Percentiles rank a stretch among this genome's conserved stretches.
Evolutionary conservation across 2,329 filamentous ascomycete genomes (phyloP).

Genomic region (Claviceps sorghi): DNA sequence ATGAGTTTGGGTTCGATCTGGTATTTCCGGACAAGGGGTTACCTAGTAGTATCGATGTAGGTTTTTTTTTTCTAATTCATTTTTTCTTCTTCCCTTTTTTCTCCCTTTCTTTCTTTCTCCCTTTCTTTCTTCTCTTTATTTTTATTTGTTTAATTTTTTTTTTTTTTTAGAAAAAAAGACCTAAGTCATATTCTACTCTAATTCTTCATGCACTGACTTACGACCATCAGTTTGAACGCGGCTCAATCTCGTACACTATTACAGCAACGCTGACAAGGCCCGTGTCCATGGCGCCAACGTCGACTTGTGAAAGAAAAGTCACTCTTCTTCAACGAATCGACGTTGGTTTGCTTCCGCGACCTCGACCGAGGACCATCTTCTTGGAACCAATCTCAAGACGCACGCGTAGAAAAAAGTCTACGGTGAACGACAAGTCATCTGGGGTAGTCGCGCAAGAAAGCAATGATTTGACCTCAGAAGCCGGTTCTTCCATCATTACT

Average conservation of each 20-base stretch:
- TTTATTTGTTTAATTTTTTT: too few species aligned
- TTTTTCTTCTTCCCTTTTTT: not conserved
- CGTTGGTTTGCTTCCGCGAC: slow-evolving; percentile 57
- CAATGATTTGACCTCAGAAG: slow-evolving; percentile 20
- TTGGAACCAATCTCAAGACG: slow-evolving; percentile 72
- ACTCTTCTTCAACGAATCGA: slow-evolving; percentile 72
- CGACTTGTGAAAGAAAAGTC: slow-evolving; percentile 68
- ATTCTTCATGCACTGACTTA: not conserved
- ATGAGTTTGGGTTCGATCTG: slow-evolving; percentile 66
- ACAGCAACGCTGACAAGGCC: slow-evolving; percentile 82
- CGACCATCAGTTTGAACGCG: slow-evolving; percentile 71
- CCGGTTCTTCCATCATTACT: slow-evolving; percentile 20
- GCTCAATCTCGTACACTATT: slow-evolving; percentile 81
- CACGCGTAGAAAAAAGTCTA: slow-evolving; percentile 45
- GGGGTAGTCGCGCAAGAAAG: slow-evolving; percentile 25
- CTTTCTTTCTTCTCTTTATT: too few species aligned
- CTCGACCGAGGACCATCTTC: slow-evolving; percentile 70
- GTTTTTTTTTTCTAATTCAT: slow-evolving; percentile 18
- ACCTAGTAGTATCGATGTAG: slow-evolving; percentile 89
- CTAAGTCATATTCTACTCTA: too few species aligned
- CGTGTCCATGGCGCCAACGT: slow-evolving; percentile 67
- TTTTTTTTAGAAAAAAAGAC: not conserved
- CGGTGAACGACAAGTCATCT: slow-evolving; percentile 28
- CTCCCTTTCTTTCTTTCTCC: too few species aligned
- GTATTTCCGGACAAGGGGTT: slow-evolving; percentile 54